Evolutionary conservation across 2,329 filamentous ascomycete species (phyloP).

Genomic region (Pseudocercospora ulei): DNA sequence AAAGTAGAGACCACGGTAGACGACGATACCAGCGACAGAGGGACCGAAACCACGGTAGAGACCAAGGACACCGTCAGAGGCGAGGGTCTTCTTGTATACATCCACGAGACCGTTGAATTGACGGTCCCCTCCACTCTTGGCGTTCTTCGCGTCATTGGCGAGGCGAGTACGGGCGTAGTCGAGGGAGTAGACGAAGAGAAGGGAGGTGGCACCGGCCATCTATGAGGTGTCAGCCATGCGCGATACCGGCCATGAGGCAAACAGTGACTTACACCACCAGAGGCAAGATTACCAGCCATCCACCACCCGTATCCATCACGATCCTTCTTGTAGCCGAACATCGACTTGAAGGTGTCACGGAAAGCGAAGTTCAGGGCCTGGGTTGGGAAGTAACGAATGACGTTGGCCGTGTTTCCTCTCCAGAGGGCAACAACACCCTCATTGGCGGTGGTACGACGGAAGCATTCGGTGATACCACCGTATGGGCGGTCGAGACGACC

Average conservation of each 20-base stretch:
- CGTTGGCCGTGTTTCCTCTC: slow-evolving; percentile 99
- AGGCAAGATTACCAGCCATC: slow-evolving; percentile 99
- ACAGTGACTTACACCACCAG: slow-evolving; percentile 77
- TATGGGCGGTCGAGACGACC: slow-evolving; percentile 98
- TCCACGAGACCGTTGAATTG: slow-evolving; percentile 99
- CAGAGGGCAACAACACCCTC: slow-evolving; percentile 95
- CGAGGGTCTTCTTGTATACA: slow-evolving; percentile 99
- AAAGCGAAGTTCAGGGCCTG: slow-evolving; percentile 99
- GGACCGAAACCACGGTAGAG: slow-evolving; percentile 99
- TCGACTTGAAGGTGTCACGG: slow-evolving; percentile 99
- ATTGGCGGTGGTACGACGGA: slow-evolving; percentile 75
- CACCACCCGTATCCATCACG: slow-evolving; percentile 96
- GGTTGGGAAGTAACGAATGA: slow-evolving; percentile 99
- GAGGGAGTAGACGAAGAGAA: slow-evolving; percentile 99
- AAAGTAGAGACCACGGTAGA: slow-evolving; percentile 99
- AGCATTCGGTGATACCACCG: slow-evolving; percentile 88
- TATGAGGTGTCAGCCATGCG: slow-evolving; percentile 32
- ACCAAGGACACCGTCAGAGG: slow-evolving; percentile 96
- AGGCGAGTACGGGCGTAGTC: slow-evolving; percentile 99
- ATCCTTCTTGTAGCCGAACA: slow-evolving; percentile 99
- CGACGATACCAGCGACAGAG: slow-evolving; percentile 96
- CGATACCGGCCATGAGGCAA: neutral
- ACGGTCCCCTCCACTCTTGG: slow-evolving; percentile 92
- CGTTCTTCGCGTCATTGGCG: slow-evolving; percentile 99
- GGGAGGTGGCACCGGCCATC: slow-evolving; percentile 97